Evolutionary conservation across 1,284 basidiomycete genomes (phyloP).

Genomic region (Lentinus polychrous): DNA sequence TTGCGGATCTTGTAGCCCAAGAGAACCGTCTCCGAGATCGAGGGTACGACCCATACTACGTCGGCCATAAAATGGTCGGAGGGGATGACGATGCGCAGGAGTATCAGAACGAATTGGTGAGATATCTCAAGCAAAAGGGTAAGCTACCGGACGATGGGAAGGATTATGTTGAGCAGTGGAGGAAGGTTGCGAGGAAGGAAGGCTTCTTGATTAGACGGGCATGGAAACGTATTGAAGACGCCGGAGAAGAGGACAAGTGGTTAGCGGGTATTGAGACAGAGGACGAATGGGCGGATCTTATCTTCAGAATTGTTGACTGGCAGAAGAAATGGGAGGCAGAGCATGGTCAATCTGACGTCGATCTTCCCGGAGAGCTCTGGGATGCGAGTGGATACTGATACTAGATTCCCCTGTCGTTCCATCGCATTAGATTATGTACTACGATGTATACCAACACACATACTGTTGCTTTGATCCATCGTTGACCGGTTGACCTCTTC

Average conservation of each 20-base stretch:
- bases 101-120: constrained; percentile 43
- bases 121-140: constrained; percentile 34
- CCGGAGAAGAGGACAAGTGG: constrained; percentile 31
- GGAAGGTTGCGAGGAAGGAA: constrained; percentile 29
- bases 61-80: constrained; percentile 40
- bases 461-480: no score
- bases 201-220: constrained; percentile 30
- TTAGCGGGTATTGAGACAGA: constrained; percentile 31
- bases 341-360: constrained; percentile 4
- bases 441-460: no score
- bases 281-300: constrained; percentile 42
- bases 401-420: not conserved
- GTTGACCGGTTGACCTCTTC: no score
- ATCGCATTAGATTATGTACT: no score
- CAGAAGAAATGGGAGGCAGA: constrained; percentile 35
- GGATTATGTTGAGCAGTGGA: constrained; percentile 44
- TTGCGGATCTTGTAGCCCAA: constrained; percentile 32
- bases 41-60: constrained; percentile 42
- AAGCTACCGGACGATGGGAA: constrained; percentile 34
- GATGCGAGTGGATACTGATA: not conserved
- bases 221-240: constrained; percentile 37
- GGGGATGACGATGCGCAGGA: constrained; percentile 31
- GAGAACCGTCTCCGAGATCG: constrained; percentile 31
- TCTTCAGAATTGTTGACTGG: constrained; percentile 40
- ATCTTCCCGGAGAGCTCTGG: not conserved